Percentiles rank a stretch among this genome's conserved stretches.
Evolutionary conservation across 768 basidiomycete genomes (phyloP).

Genomic region (Hypsizygus marmoreus): DNA sequence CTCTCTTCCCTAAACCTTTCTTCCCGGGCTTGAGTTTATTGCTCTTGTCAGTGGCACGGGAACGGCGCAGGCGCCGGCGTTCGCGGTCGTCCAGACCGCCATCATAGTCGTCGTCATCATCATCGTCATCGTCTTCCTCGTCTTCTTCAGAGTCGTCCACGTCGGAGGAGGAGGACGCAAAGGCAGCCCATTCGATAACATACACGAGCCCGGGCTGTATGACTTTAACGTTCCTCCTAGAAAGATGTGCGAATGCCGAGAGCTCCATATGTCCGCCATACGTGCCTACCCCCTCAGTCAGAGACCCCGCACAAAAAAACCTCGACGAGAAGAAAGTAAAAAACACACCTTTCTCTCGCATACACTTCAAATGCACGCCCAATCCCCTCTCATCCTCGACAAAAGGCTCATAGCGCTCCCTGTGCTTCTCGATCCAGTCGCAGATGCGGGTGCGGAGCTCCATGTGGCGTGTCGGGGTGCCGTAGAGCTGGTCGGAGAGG

Average conservation of each 20-base stretch:
- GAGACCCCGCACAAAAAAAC: slow-evolving; percentile 2
- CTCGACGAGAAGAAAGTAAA: slow-evolving; percentile 5
- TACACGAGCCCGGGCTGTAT: slow-evolving; percentile 91
- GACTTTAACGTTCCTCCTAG: slow-evolving; percentile 81
- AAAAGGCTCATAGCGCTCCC: slow-evolving; percentile 79
- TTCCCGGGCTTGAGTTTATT: slow-evolving; percentile 18
- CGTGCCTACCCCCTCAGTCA: slow-evolving; percentile 51
- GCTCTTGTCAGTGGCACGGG: slow-evolving; percentile 31
- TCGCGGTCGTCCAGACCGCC: slow-evolving; percentile 40
- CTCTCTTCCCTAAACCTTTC: background rate
- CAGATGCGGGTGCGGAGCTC: slow-evolving; percentile 76
- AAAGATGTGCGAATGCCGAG: slow-evolving; percentile 88
- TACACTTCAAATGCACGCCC: slow-evolving; percentile 69
- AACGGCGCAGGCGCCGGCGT: slow-evolving; percentile 42
- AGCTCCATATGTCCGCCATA: slow-evolving; percentile 94
- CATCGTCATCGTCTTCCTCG: slow-evolving; percentile 2
- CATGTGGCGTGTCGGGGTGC: slow-evolving; percentile 67
- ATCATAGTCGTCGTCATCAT: slow-evolving; percentile 24
- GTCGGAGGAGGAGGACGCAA: slow-evolving; percentile 38
- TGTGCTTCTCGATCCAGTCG: slow-evolving; percentile 74
- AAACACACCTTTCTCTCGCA: slow-evolving; percentile 73
- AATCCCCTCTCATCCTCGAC: slow-evolving; percentile 83
- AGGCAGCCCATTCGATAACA: slow-evolving; percentile 81
- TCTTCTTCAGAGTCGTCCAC: slow-evolving; percentile 15
- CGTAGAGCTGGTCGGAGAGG: slow-evolving; percentile 84